Conservation (phyloP, 2,329 filamentous ascomycete species). For the Tolypocladium amazonense region DNA sequence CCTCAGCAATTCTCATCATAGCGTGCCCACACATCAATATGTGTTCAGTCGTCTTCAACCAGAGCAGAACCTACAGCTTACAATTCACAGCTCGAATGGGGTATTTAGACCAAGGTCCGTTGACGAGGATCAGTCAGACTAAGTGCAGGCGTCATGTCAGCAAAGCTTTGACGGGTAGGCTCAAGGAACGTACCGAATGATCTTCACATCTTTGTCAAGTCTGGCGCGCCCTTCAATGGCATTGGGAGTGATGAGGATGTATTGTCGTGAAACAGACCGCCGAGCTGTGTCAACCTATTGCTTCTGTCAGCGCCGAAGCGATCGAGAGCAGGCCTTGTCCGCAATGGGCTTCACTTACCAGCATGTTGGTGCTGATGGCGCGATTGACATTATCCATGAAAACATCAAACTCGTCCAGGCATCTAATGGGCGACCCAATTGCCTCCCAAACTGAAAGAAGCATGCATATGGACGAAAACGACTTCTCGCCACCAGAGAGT, state of each 20-base stretch:
- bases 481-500: constrained; percentile 92
- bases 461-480: constrained; percentile 92
- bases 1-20: neutral
- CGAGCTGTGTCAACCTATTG: constrained; percentile 72
- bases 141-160: constrained; percentile 11
- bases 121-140: constrained; percentile 52
- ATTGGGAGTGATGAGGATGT: constrained; percentile 92
- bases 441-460: constrained; percentile 92
- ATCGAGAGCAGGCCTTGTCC: neutral
- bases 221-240: constrained; percentile 54
- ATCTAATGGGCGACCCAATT: constrained; percentile 91
- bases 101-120: constrained; percentile 25
- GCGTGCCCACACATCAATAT: neutral
- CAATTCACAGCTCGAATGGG: neutral
- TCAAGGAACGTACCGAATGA: constrained; percentile 51
- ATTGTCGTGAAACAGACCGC: constrained; percentile 80
- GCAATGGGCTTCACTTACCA: constrained; percentile 44
- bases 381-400: constrained; percentile 99
- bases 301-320: constrained; percentile 1
- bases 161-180: neutral
- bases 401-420: constrained; percentile 95
- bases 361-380: constrained; percentile 85
- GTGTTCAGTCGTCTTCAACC: too few relatives aligned
- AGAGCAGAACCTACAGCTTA: neutral
- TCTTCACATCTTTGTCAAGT: constrained; percentile 60